Conservation (phyloP, 116 monocot genomes). For the Cymodocea nodosa region DNA sequence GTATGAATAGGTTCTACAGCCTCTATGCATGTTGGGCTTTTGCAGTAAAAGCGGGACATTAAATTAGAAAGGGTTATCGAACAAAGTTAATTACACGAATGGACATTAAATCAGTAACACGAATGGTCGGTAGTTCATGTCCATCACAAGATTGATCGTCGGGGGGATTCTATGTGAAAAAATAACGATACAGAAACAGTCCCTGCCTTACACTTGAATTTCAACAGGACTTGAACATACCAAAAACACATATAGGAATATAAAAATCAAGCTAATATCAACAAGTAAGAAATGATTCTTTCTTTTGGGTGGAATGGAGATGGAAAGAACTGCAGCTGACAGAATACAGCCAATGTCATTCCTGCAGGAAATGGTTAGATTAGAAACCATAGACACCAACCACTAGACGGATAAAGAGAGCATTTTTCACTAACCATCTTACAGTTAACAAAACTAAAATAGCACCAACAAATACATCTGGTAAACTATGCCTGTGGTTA, state of each 20-base stretch:
- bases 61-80: background rate
- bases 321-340: slow-evolving; percentile 26
- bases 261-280: background rate
- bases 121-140: background rate
- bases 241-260: too few species aligned
- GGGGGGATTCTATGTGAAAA: too few species aligned
- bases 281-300: background rate
- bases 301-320: slow-evolving; percentile 17
- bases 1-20: background rate
- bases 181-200: too few species aligned
- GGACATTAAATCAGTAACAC: background rate
- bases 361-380: slow-evolving; percentile 13
- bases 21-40: background rate
- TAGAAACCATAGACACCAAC: background rate
- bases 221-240: background rate
- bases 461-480: slow-evolving; percentile 25
- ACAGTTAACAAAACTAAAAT: slow-evolving; percentile 17
- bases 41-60: background rate
- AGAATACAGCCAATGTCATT: slow-evolving; percentile 14
- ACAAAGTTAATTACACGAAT: background rate
- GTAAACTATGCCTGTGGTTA: slow-evolving; percentile 24
- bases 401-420: too few species aligned
- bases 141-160: too few species aligned
- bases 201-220: background rate
- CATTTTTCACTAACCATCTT: background rate